Evolutionary conservation across 2,329 filamentous ascomycete genomes (phyloP).

Genomic region (Penicillium hesseltinei): DNA sequence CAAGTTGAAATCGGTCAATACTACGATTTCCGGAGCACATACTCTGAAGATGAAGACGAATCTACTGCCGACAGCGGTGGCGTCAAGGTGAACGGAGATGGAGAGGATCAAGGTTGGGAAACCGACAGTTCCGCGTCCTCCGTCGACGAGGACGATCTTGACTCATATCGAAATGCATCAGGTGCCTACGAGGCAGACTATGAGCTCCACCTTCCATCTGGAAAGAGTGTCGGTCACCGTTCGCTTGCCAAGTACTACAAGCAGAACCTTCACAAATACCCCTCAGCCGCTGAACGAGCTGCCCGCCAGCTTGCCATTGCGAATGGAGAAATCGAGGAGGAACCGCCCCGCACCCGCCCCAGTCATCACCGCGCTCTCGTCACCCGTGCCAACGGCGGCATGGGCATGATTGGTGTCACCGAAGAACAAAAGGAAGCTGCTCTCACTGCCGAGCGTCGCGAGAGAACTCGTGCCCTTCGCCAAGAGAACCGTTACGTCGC

Average conservation of each 20-base stretch:
- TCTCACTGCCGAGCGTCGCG: slow-evolving; percentile 64
- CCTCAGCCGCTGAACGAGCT: slow-evolving; percentile 71
- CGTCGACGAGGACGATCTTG: slow-evolving; percentile 81
- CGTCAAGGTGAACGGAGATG: slow-evolving; percentile 61
- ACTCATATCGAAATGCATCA: slow-evolving; percentile 71
- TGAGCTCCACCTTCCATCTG: slow-evolving; percentile 88
- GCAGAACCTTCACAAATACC: slow-evolving; percentile 86
- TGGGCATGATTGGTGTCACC: slow-evolving; percentile 74
- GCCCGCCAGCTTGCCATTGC: slow-evolving; percentile 61
- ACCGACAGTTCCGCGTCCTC: slow-evolving; percentile 90
- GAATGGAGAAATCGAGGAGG: slow-evolving; percentile 49
- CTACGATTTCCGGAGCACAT: slow-evolving; percentile 95
- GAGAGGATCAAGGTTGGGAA: slow-evolving; percentile 83
- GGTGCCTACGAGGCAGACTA: slow-evolving; percentile 88
- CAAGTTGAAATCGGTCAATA: slow-evolving; percentile 93
- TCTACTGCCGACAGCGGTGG: slow-evolving; percentile 56
- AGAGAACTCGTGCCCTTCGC: slow-evolving; percentile 63
- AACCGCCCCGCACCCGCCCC: slow-evolving; percentile 37
- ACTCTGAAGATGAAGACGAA: slow-evolving; percentile 74
- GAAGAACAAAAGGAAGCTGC: slow-evolving; percentile 72
- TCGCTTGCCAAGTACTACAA: slow-evolving; percentile 84
- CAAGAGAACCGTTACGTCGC: slow-evolving; percentile 64
- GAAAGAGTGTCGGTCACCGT: slow-evolving; percentile 84
- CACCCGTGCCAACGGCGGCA: slow-evolving; percentile 67
- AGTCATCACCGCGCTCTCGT: slow-evolving; percentile 55